Evolutionary conservation across 495 filamentous ascomycete genomes (phyloP).

Genomic region (Tirmania nivea): DNA sequence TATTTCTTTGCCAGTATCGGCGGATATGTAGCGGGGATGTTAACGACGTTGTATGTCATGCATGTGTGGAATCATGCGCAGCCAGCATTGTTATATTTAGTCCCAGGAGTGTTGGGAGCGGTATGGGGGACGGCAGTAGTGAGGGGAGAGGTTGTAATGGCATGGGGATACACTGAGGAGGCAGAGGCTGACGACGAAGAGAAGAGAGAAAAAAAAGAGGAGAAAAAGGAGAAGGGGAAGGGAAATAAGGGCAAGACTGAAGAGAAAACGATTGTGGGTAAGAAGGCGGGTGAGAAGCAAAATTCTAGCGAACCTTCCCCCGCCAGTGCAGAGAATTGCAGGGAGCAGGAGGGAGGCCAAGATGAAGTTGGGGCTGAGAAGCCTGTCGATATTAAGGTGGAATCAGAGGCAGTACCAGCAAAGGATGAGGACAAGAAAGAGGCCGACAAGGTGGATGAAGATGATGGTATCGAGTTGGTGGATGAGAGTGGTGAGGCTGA

Average conservation of each 20-base stretch:
- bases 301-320: no score
- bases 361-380: background rate
- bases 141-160: slow-evolving; percentile 43
- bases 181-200: slow-evolving; percentile 9
- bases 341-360: background rate
- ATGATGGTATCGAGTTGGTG: background rate
- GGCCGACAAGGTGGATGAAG: background rate
- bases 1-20: slow-evolving; percentile 66
- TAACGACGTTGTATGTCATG: slow-evolving; percentile 55
- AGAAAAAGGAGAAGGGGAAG: slow-evolving; percentile 15
- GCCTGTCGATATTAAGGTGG: background rate
- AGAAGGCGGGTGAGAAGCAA: background rate
- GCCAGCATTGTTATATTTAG: slow-evolving; percentile 80
- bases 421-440: background rate
- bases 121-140: slow-evolving; percentile 60
- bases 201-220: slow-evolving; percentile 1
- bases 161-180: slow-evolving; percentile 71
- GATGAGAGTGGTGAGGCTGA: background rate
- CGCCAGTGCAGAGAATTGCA: background rate
- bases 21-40: slow-evolving; percentile 65
- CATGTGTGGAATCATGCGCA: slow-evolving; percentile 61
- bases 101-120: slow-evolving; percentile 56
- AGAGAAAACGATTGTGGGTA: background rate
- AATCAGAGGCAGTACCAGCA: background rate
- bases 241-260: slow-evolving; percentile 7